Percentiles rank a stretch among this genome's conserved stretches.
These are phyloP conservation scores for Fraxinus quadrangulata DNA, from an alignment of 257 asterid species.

Conservation along the genomic window DNA sequence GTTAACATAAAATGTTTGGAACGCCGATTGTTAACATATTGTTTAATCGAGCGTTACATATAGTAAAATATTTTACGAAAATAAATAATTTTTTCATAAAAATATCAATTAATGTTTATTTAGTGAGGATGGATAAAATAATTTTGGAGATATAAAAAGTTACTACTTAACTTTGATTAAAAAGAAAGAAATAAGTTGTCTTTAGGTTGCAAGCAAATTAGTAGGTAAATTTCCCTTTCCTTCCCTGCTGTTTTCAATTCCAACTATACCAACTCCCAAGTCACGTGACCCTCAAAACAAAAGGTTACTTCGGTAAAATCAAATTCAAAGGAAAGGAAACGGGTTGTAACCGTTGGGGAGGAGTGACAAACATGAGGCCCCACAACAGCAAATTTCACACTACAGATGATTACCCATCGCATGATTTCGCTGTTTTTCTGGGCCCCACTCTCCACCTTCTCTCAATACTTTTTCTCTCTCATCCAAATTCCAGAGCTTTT, in stretches of 20 bases:
- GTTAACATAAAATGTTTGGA: too few species aligned
- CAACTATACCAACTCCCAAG: constrained; percentile 5
- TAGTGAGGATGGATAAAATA: neutral
- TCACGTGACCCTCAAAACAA: constrained; percentile 7
- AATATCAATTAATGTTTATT: too few species aligned
- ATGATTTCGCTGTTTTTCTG: constrained; percentile 46
- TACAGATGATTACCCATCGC: constrained; percentile 42
- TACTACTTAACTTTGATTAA: neutral
- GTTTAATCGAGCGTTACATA: too few species aligned
- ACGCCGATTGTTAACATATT: too few species aligned
- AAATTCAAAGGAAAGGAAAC: constrained; percentile 4
- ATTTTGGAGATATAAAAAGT: neutral
- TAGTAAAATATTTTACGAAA: too few species aligned
- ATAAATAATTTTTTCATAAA: too few species aligned
- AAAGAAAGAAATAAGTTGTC: neutral
- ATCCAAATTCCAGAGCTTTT: neutral
- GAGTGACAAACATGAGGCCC: constrained; percentile 17
- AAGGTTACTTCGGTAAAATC: neutral
- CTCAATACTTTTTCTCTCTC: neutral
- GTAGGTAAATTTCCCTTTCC: constrained; percentile 12
- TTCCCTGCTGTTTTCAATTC: neutral
- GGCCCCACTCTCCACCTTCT: constrained; percentile 15
- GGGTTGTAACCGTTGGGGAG: constrained; percentile 33
- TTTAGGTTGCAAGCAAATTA: constrained; percentile 4
- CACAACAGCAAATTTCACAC: constrained; percentile 26